Conservation (phyloP, 23 red algal species). For the Agarophyton chilense region DNA sequence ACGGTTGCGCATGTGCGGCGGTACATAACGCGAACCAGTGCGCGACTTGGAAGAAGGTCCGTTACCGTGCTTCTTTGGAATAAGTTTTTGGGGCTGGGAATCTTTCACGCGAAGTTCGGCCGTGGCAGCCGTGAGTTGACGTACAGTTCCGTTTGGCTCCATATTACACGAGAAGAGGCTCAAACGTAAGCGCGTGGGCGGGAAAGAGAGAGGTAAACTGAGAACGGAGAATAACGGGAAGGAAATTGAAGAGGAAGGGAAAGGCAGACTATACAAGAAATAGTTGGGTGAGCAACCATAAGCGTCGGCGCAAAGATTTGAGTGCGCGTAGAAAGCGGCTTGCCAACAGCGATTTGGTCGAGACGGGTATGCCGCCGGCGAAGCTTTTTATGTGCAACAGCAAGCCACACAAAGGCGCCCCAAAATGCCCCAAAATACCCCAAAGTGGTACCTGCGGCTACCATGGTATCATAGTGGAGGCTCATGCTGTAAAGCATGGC, state of each 20-base stretch:
- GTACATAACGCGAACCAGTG: slow-evolving; percentile 65
- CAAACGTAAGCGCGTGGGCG: background rate
- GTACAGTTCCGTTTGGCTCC: slow-evolving; percentile 7
- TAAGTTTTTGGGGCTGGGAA: background rate
- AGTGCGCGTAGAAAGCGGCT: background rate
- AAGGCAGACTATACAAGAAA: background rate
- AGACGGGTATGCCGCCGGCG: background rate
- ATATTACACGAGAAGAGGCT: background rate
- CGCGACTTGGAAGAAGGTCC: slow-evolving; percentile 14
- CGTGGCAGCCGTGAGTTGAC: slow-evolving; percentile 10
- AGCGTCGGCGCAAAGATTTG: background rate
- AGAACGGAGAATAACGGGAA: background rate
- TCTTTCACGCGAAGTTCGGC: slow-evolving; percentile 28
- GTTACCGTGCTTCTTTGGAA: background rate
- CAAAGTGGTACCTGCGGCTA: too few species aligned
- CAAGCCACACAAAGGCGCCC: background rate
- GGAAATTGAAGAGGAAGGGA: background rate
- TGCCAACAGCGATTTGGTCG: background rate
- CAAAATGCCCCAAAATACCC: background rate
- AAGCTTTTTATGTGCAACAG: slow-evolving; percentile 13
- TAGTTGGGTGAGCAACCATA: too few species aligned
- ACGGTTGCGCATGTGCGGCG: slow-evolving; percentile 65
- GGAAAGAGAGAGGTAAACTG: background rate
- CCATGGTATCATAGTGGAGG: too few species aligned
- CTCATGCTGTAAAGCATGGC: background rate